Percentiles rank a stretch among this genome's conserved stretches.
Evolutionary conservation across 176 grass and related monocot species (phyloP).

Genomic region (Aegilops tauschii): DNA sequence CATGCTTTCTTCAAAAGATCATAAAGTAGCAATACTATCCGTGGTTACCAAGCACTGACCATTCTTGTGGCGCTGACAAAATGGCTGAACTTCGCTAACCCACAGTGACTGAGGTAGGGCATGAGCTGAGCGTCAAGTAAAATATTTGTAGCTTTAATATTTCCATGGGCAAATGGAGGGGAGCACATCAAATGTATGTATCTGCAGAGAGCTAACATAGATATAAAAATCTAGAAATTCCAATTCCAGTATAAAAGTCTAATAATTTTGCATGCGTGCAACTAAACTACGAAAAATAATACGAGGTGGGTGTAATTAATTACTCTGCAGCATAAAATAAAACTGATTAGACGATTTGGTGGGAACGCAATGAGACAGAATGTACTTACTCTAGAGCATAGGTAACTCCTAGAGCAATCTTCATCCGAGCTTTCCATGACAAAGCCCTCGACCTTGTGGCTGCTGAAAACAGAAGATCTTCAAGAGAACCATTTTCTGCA

Average conservation of each 20-base stretch:
- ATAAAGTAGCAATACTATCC: conserved; percentile 24
- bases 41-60: conserved; percentile 41
- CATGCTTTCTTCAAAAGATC: conserved; percentile 21
- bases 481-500: conserved; percentile 78
- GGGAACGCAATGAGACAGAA: conserved; percentile 3
- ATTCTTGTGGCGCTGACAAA: conserved; percentile 50
- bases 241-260: conserved; percentile 2
- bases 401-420: conserved; percentile 87
- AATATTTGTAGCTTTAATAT: conserved; percentile 91
- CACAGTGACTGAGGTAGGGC: conserved; percentile 81
- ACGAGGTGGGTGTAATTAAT: conserved; percentile 12
- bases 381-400: conserved; percentile 85
- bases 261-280: background rate
- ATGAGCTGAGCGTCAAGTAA: conserved; percentile 91
- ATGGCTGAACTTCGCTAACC: conserved; percentile 65
- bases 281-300: conserved; percentile 4
- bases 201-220: conserved; percentile 40
- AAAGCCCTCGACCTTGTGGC: conserved; percentile 56
- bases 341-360: conserved; percentile 10
- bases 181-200: conserved; percentile 81
- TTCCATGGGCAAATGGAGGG: conserved; percentile 86
- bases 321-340: background rate
- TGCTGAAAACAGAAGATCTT: conserved; percentile 70
- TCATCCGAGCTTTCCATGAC: conserved; percentile 91
- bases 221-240: background rate